Evolutionary conservation across 2,329 filamentous ascomycete genomes (phyloP).

Genomic region (Apiospora malaysiana): DNA sequence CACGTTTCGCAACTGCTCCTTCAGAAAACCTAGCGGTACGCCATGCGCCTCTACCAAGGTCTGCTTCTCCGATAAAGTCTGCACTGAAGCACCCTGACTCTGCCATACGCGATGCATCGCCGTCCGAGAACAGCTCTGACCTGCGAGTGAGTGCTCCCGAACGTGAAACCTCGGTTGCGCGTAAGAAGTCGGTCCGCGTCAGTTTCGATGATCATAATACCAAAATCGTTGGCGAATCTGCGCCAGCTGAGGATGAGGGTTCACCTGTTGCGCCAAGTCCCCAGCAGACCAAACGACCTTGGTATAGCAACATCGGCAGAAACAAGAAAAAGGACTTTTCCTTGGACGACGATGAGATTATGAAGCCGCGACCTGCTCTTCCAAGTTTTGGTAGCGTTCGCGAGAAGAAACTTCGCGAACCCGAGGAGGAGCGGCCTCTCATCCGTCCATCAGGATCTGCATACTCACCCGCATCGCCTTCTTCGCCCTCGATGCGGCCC

Average conservation of each 20-base stretch:
- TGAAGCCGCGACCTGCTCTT: slow-evolving; percentile 76
- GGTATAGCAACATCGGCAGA: slow-evolving; percentile 57
- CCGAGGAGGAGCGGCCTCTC: slow-evolving; percentile 61
- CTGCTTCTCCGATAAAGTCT: slow-evolving; percentile 78
- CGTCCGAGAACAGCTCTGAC: slow-evolving; percentile 56
- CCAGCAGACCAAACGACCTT: slow-evolving; percentile 51
- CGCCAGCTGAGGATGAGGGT: slow-evolving; percentile 43
- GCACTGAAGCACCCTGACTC: slow-evolving; percentile 72
- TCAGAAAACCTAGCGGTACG: slow-evolving; percentile 62
- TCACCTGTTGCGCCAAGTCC: slow-evolving; percentile 48
- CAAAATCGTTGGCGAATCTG: slow-evolving; percentile 57
- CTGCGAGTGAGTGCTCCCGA: slow-evolving; percentile 37
- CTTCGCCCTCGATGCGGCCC: slow-evolving; percentile 36
- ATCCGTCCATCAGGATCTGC: slow-evolving; percentile 57
- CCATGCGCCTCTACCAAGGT: slow-evolving; percentile 73
- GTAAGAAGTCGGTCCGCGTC: slow-evolving; percentile 73
- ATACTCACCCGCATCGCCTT: slow-evolving; percentile 35
- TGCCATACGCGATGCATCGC: slow-evolving; percentile 53
- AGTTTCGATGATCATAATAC: slow-evolving; percentile 78
- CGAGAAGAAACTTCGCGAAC: slow-evolving; percentile 61
- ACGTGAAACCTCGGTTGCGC: slow-evolving; percentile 43
- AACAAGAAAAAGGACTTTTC: slow-evolving; percentile 57
- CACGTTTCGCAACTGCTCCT: slow-evolving; percentile 66
- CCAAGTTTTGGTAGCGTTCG: slow-evolving; percentile 79
- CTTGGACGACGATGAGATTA: slow-evolving; percentile 68